Conservation (phyloP, 257 asterid genomes). For the Plantago ovata region DNA sequence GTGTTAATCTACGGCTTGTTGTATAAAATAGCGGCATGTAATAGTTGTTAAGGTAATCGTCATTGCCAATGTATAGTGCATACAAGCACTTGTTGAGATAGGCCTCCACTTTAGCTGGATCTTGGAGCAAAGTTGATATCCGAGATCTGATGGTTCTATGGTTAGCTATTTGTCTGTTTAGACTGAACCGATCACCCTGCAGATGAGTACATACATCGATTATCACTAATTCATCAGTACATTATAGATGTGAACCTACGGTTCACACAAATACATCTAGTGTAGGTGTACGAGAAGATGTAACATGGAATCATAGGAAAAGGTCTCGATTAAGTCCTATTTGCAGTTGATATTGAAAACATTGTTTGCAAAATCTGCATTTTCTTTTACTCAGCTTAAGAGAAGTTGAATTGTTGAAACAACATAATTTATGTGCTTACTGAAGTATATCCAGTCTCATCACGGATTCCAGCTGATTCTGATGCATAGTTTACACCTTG, state of each 20-base stretch:
- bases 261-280: background rate
- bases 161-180: conserved; percentile 25
- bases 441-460: conserved; percentile 25
- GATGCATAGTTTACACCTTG: conserved; percentile 54
- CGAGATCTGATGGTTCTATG: conserved; percentile 18
- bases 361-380: background rate
- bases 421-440: conserved; percentile 14
- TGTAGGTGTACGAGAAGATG: background rate
- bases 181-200: conserved; percentile 31
- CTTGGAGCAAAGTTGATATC: conserved; percentile 13
- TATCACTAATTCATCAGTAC: background rate
- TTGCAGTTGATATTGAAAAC: background rate
- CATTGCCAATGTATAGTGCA: conserved; percentile 33
- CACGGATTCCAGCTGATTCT: conserved; percentile 41
- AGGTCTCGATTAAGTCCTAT: background rate
- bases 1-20: conserved; percentile 26
- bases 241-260: background rate
- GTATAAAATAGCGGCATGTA: conserved; percentile 23
- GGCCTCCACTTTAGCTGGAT: background rate
- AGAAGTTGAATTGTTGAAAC: background rate
- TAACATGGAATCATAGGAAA: background rate
- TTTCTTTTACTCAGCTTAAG: no score
- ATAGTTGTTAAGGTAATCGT: conserved; percentile 52
- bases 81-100: conserved; percentile 39
- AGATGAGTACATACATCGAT: background rate